These are phyloP conservation scores for Limnomonas spitsbergensis DNA, from an alignment of 139 green algal species.

Conservation along the genomic window DNA sequence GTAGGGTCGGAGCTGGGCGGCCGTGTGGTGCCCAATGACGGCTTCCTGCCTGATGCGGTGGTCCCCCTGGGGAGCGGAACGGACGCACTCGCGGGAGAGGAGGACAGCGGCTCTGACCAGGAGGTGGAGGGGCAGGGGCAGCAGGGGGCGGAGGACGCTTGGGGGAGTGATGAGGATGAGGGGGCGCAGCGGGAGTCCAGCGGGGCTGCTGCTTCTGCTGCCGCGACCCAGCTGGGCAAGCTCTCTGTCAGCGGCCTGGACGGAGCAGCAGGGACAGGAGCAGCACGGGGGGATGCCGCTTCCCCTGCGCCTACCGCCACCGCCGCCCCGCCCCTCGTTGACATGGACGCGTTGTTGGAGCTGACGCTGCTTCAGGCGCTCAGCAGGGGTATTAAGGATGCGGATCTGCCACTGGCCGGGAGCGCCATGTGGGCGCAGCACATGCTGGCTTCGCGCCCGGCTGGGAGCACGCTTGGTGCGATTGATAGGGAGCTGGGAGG, in stretches of 20 bases:
- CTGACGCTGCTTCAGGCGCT: conserved; percentile 54
- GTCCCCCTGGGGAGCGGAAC: conserved; percentile 18
- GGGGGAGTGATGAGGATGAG: no score
- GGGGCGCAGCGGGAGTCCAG: not conserved
- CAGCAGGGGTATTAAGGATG: conserved; percentile 50
- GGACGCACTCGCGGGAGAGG: not conserved
- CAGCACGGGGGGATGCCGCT: not conserved
- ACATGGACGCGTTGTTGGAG: conserved; percentile 60
- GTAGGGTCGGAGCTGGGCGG: conserved; percentile 17
- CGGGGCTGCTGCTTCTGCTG: not conserved
- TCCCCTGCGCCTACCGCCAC: not conserved
- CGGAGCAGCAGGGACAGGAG: not conserved
- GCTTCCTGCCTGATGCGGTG: conserved; percentile 41
- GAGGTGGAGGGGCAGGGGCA: conserved; percentile 16
- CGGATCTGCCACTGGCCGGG: conserved; percentile 27
- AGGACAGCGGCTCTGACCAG: not conserved
- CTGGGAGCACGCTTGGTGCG: conserved; percentile 7
- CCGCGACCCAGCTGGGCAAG: not conserved
- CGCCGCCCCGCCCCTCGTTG: not conserved
- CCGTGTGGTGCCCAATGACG: conserved; percentile 42
- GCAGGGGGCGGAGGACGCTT: no score
- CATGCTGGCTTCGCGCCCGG: conserved; percentile 28
- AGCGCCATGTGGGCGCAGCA: conserved; percentile 42
- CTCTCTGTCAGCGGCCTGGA: not conserved
- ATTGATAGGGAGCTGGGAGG: no score